Base-by-base conservation (phyloP, 73 alveolate species). In the Uronychia setigera region DNA sequence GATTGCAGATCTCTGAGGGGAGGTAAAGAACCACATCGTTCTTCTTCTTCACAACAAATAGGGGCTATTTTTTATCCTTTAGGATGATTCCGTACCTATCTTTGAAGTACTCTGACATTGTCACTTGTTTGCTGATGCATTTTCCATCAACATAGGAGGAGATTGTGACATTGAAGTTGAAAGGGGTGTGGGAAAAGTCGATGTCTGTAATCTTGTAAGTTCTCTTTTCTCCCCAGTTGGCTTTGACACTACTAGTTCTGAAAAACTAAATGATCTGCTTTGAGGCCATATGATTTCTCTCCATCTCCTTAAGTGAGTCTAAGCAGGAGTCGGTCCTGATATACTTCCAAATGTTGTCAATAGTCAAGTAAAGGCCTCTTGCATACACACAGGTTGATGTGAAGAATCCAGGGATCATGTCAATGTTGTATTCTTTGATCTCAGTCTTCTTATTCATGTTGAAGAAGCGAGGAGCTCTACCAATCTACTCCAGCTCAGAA, bases 311-410 rank as follows among this genome's bases (percentile, higher is more conserved):
- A 33, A 92, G 33, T 35, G 32, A 76, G 58, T 92, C 88, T 0
- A 92, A 74, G 0, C 93, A 91, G 31, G 91, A 80, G 32, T 89
- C 86, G 74, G 60, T 76, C 80, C 94, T 74, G 29, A 92, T 74
- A 26, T 86, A 94, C 80, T 88, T 89, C 60, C 86, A 78, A 32
- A 89, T 82, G 57, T 86, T 79, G 76, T 92, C 94, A 31, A 92
- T 88, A 83, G 82, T 77, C 35, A 92, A 80, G 83, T 1, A 92
- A 67, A 88, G 59, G 9, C 87, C 93, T 0, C 84, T 88, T 19
- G 91, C 28, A 29, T 78, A 35, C 27, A 32, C 77, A 78, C 19
- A 33, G 74, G 77, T 32, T 1, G 84, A 78, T 1, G 74, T 78
- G 33, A 14, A 26, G 31, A 33, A 78, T 9, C 76, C 76, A 31